Base-by-base conservation (phyloP, 768 basidiomycete species). In the Amanita phalloides region DNA sequence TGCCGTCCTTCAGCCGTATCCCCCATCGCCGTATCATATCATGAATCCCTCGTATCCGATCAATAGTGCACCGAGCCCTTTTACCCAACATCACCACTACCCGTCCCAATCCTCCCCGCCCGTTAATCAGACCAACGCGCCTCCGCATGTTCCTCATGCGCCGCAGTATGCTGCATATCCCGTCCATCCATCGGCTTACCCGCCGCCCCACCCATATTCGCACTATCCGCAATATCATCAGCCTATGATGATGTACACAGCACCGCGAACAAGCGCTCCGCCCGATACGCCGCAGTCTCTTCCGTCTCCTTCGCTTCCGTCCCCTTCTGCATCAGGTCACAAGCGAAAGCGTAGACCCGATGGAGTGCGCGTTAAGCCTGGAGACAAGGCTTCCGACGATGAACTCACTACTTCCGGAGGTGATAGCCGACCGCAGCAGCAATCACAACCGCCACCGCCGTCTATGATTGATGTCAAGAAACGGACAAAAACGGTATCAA, bases 401-500 rank as follows among this genome's bases (percentile, higher is more conserved):
- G 81, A 82, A 44, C 68, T 65, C 28, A 72, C 66, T 28, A 69
- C 74, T 38, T 78, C 81, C 8, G 73, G 73, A 48, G 73, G 65
- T 61, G 76, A 79, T 45, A 56, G 60, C 7, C 68, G 69, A 54
- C 67, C 70, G 46, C 66, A 55, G 33, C 67, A 59, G 32, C 32
- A 32, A 32, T 11, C 32, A 50, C 69, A 55, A 50, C 35, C 55
- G 25, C 59, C 52, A 54, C 55, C 49, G 17, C 70, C 64, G 52
- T 51, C 64, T 47, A 53, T 66, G 13, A 66, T 72, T 54, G 89
- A 90, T 62, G 66, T 74, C 56, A 90, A 88, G 72, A 94, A 94
- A 66, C 83, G 91, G 51, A 90, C 88, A 10, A 95, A 95, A 71
- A 95, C 90, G 10, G 86, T 87, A 64, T 11, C 67, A 57, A 6